Evolutionary conservation across 768 basidiomycete genomes (phyloP), one percentile per base, ranked within the genome.

Genomic region (Boletus sp.): DNA sequence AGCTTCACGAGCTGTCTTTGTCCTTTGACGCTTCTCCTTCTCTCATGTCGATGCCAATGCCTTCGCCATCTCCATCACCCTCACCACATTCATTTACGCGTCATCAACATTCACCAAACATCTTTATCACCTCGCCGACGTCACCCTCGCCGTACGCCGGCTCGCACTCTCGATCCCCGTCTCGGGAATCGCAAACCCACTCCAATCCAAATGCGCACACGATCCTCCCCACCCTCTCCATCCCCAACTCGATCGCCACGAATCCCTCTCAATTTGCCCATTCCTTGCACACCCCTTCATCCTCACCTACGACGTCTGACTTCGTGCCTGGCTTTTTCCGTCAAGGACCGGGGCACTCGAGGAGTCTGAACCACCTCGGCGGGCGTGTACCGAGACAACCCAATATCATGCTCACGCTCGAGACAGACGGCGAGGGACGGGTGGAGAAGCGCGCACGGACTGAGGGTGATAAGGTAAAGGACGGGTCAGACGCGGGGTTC

Each of bases 71-170:
- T 0, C 70, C 68, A 0, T 71, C 68, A 0, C 65, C 64, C 2
- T 68, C 68, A 2, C 69, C 68, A 0, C 54, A 65, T 44, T 30
- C 47, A 32, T 46, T 55, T 10, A 43, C 55, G 4, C 54, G 54
- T 5, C 58, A 51, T 7, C 68, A 45, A 11, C 53, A 70, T 39
- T 81, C 77, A 50, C 87, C 88, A 9, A 85, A 88, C 59, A 88
- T 90, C 60, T 87, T 79, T 64, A 77, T 91, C 60, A 90, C 86
- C 4, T 84, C 85, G 0, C 86, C 88, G 3, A 71, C 73, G 0
- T 76, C 79, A 4, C 65, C 80, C 21, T 73, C 73, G 5, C 66
- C 70, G 1, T 55, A 60, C 39, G 11, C 49, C 4, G 25, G 40
- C 29, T 41, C 67, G 14, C 63, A 69, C 48, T 50, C 65, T 19